phyloP scores from a whole-genome alignment of 2,329 filamentous ascomycete species.

The Myriosclerotinia scirpicola region DNA sequence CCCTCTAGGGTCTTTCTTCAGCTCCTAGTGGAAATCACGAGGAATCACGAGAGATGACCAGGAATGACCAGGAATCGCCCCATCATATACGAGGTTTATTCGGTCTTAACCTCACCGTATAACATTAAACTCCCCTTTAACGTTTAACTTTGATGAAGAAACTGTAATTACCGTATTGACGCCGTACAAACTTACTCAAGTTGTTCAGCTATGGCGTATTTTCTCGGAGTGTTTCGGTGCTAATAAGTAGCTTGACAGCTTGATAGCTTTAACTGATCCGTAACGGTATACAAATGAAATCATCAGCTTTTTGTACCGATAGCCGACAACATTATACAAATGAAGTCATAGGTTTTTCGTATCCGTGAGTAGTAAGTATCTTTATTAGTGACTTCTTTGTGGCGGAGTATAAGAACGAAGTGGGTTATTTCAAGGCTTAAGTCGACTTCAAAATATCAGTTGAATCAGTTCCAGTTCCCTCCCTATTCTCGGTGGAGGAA shows the following conservation, averaged over 20 bases:
- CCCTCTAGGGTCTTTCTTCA: neutral
- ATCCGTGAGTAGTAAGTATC: neutral
- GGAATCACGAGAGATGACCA: too few species aligned
- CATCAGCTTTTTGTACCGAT: neutral
- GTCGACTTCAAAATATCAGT: neutral
- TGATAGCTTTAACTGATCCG: too few species aligned
- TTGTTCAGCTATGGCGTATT: neutral
- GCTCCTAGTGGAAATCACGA: neutral
- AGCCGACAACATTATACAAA: too few species aligned
- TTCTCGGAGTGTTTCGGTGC: neutral
- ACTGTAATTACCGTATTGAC: constrained; percentile 3
- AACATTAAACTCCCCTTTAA: neutral
- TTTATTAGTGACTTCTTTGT: neutral
- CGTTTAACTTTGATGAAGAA: neutral
- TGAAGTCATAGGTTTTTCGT: neutral
- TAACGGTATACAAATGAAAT: neutral
- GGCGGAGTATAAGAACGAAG: too few species aligned
- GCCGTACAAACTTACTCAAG: neutral
- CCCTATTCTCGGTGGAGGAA: neutral
- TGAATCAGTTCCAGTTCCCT: neutral
- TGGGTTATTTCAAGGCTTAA: neutral
- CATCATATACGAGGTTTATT: constrained; percentile 3
- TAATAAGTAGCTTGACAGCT: neutral
- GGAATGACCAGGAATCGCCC: too few species aligned
- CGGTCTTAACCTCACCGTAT: neutral